Percentiles rank a stretch among this genome's conserved stretches.
These are phyloP conservation scores for Penicillium longicatenatum DNA, from an alignment of 495 filamentous ascomycete genomes.

Conservation along the genomic window DNA sequence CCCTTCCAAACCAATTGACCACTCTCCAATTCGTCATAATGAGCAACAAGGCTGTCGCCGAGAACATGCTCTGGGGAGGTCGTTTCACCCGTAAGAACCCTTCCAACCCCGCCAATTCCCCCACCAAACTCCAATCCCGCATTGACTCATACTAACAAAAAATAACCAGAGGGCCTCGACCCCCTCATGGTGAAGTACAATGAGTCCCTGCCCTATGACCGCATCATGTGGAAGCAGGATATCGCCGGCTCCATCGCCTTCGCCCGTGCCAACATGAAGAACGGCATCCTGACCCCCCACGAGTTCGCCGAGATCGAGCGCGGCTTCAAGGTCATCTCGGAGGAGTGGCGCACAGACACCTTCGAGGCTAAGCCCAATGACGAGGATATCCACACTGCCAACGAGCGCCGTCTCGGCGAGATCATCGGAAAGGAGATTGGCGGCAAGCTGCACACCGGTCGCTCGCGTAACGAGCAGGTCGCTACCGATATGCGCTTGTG, in stretches of 20 bases:
- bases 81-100: conserved; percentile 68
- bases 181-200: conserved; percentile 91
- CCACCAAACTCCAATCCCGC: conserved; percentile 2
- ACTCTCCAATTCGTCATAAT: conserved; percentile 30
- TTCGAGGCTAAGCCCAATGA: conserved; percentile 50
- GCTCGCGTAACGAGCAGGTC: conserved; percentile 91
- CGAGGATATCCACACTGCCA: conserved; percentile 86
- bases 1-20: conserved; percentile 4
- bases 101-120: conserved; percentile 10
- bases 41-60: conserved; percentile 48
- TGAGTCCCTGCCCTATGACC: conserved; percentile 82
- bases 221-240: conserved; percentile 78
- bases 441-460: conserved; percentile 91
- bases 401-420: conserved; percentile 88
- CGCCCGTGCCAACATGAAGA: conserved; percentile 79
- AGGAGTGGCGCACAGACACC: conserved; percentile 68
- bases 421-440: conserved; percentile 84
- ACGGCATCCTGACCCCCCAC: conserved; percentile 68
- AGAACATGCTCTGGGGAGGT: conserved; percentile 79
- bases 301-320: conserved; percentile 78
- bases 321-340: conserved; percentile 68
- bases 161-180: conserved; percentile 69
- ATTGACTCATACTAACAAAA: conserved; percentile 26
- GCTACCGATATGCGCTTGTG: conserved; percentile 93
- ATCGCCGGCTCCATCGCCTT: conserved; percentile 82